Conservation (phyloP, 257 asterid species). For the Solanum habrochaites region DNA sequence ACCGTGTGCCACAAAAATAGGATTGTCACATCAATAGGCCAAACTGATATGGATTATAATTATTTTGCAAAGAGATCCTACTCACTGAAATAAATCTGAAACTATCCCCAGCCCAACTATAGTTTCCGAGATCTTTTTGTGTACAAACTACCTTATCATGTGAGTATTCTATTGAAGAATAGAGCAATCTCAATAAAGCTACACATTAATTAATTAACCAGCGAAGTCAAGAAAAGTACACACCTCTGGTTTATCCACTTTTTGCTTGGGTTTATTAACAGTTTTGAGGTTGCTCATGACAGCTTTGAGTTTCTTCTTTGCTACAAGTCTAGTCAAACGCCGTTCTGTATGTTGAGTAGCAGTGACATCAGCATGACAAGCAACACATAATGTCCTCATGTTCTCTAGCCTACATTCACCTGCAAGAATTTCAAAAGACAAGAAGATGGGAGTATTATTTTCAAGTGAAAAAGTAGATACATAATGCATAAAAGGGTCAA, state of each 20-base stretch:
- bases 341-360: conserved; percentile 64
- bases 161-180: background rate
- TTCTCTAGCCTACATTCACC: conserved; percentile 96
- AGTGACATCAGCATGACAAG: conserved; percentile 91
- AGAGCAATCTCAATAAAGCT: background rate
- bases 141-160: background rate
- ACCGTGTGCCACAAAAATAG: background rate
- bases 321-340: conserved; percentile 40
- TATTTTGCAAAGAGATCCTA: background rate
- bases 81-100: background rate
- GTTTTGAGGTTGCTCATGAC: conserved; percentile 30
- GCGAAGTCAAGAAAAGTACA: background rate
- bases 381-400: conserved; percentile 94
- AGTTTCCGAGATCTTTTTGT: background rate
- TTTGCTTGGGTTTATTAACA: conserved; percentile 5
- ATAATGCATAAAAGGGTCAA: background rate
- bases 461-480: background rate
- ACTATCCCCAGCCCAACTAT: background rate
- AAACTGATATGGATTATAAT: background rate
- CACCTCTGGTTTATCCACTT: conserved; percentile 32
- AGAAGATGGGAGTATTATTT: background rate
- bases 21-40: background rate
- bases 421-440: conserved; percentile 18
- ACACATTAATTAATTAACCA: background rate
- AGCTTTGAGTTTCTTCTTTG: conserved; percentile 56